Conservation (phyloP, 768 basidiomycete species). For the Kwoniella heveanensis region DNA sequence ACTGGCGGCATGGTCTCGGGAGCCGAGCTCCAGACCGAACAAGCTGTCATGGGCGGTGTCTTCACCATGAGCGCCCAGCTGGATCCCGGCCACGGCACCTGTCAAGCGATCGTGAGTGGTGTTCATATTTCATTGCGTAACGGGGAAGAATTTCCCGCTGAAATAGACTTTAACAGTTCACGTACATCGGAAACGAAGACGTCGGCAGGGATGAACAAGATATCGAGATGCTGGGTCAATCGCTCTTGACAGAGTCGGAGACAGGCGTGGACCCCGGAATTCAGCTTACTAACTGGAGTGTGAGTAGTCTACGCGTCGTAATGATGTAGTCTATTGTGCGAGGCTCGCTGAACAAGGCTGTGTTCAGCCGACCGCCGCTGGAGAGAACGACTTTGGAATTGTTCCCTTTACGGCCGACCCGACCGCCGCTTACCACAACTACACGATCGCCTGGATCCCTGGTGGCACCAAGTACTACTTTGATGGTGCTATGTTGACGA, state of each 20-base stretch:
- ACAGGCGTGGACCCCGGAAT: slow-evolving; percentile 16
- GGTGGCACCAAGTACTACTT: slow-evolving; percentile 22
- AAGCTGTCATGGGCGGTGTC: slow-evolving; percentile 12
- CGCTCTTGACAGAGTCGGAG: slow-evolving; percentile 6
- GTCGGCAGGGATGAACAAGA: slow-evolving; percentile 5
- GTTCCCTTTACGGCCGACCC: slow-evolving; percentile 26
- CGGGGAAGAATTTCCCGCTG: too few species aligned
- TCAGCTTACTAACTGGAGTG: slow-evolving; percentile 28
- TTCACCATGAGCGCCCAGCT: slow-evolving; percentile 30
- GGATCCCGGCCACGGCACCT: slow-evolving; percentile 22
- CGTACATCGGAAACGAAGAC: slow-evolving; percentile 14
- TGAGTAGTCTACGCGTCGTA: neutral
- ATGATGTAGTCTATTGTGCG: neutral
- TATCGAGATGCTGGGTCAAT: slow-evolving; percentile 15
- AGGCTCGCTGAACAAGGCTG: neutral
- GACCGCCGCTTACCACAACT: slow-evolving; percentile 22
- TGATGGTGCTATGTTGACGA: slow-evolving; percentile 17
- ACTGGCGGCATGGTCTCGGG: slow-evolving; percentile 12
- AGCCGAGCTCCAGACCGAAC: slow-evolving; percentile 20
- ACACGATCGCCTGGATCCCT: slow-evolving; percentile 30
- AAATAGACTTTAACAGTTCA: slow-evolving; percentile 20
- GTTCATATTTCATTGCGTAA: neutral
- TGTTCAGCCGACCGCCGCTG: slow-evolving; percentile 11
- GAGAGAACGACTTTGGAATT: slow-evolving; percentile 11
- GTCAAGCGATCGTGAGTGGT: slow-evolving; percentile 26